Evolutionary conservation across 352 stramenopile species (phyloP), one percentile per base, ranked within the genome.

Genomic region (Globisporangium sylvaticum): DNA sequence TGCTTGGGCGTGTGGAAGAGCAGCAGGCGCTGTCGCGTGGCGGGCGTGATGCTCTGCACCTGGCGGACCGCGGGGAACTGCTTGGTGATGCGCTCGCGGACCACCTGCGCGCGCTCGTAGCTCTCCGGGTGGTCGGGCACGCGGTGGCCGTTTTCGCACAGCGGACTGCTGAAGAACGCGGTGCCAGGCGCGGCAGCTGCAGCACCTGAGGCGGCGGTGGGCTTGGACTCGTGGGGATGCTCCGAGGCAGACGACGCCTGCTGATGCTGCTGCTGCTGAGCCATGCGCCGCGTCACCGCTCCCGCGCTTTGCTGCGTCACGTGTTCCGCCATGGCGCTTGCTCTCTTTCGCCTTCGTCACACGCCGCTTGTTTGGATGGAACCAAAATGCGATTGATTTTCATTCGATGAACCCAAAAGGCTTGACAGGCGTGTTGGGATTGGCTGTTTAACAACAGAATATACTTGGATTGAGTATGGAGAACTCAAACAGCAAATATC

Each of bases 1-100:
- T 80, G 65, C 25, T 64, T 61, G 20, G 37, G 37, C 12, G 73
- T 73, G 60, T 83, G 76, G 69, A 83, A 83, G 29, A 65, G 65
- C 37, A 72, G 62, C 32, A 83, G 31, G 27, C 79, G 76, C 24
- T 79, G 64, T 4, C 57, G 32, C 1, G 73, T 76, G 27, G 65
- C 69, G 4, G 52, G 60, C 46, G 58, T 32, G 25, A 78, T 76
- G 15, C 69, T 39, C 4, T 22, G 53, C 42, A 83, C 56, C 18
- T 73, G 57, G 3, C 34, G 46, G 39, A 83, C 67, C 1, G 22
- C 14, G 3, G 76, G 71, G 15, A 83, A 77, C 4, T 80, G 71
- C 31, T 42, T 54, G 2, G 63, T 22, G 7, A 83, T 58, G 15
- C 76, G 71, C 22, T 74, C 58, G 27, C 70, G 66, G 4, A 83